Conservation (phyloP, 495 filamentous ascomycete genomes). For the Aspergillus cavernicola region DNA sequence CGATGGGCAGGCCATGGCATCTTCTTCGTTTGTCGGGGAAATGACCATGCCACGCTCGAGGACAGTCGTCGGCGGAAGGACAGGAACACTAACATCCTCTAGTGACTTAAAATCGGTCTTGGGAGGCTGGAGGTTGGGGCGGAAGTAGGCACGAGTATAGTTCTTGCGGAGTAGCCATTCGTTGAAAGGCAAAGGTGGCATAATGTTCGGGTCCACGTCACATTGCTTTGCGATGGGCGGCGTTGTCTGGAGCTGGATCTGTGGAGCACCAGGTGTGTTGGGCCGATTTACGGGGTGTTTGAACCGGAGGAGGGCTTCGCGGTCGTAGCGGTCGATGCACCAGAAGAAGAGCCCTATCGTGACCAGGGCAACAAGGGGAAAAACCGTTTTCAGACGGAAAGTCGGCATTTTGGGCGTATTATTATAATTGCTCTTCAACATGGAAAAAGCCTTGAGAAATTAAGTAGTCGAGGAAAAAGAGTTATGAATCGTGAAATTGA, state of each 20-base stretch:
- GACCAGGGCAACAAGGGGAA: constrained; percentile 41
- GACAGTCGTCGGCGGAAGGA: constrained; percentile 42
- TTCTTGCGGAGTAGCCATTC: constrained; percentile 49
- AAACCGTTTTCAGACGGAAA: constrained; percentile 43
- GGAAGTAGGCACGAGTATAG: constrained; percentile 47
- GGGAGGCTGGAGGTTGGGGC: constrained; percentile 37
- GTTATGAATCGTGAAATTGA: constrained; percentile 12
- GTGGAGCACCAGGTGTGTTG: constrained; percentile 18
- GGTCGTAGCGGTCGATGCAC: constrained; percentile 44
- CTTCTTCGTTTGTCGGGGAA: constrained; percentile 34
- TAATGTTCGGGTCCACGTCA: constrained; percentile 35
- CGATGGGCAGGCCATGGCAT: constrained; percentile 41
- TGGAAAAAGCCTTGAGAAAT: constrained; percentile 19
- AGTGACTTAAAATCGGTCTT: constrained; percentile 40
- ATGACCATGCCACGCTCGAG: constrained; percentile 47
- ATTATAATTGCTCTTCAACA: constrained; percentile 35
- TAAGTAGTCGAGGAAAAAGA: background rate
- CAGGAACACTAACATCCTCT: constrained; percentile 38
- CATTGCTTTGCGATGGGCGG: constrained; percentile 22
- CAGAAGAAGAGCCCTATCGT: constrained; percentile 47
- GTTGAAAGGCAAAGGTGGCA: constrained; percentile 38
- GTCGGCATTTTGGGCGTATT: constrained; percentile 42
- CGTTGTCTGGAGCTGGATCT: constrained; percentile 23
- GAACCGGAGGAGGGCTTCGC: constrained; percentile 39
- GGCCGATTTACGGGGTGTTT: constrained; percentile 38